These are phyloP conservation scores for Globisporangium lucens DNA, from an alignment of 352 stramenopile species.

Conservation along the genomic window DNA sequence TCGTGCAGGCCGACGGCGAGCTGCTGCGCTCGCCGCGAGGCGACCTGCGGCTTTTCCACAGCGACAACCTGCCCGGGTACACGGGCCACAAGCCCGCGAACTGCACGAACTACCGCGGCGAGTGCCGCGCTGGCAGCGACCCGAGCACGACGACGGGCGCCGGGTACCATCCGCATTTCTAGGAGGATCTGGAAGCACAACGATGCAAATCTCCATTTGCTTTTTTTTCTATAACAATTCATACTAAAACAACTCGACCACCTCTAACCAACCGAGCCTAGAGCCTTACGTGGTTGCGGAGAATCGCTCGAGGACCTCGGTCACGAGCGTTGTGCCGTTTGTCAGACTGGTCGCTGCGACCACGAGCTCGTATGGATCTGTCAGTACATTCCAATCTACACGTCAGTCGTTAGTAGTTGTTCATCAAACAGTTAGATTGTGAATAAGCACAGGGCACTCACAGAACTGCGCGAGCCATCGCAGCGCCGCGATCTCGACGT, in stretches of 20 bases:
- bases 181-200: constrained; percentile 15
- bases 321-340: constrained; percentile 54
- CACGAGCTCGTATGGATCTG: constrained; percentile 64
- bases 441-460: constrained; percentile 23
- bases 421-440: neutral
- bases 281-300: constrained; percentile 22
- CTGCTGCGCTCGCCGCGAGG: constrained; percentile 32
- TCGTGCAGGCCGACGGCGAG: constrained; percentile 51
- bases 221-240: neutral
- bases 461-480: constrained; percentile 69
- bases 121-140: constrained; percentile 61
- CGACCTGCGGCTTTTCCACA: constrained; percentile 71
- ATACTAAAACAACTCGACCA: neutral
- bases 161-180: constrained; percentile 55
- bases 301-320: constrained; percentile 46
- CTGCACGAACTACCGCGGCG: constrained; percentile 76
- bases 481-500: constrained; percentile 69
- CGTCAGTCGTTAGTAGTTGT: neutral
- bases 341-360: constrained; percentile 56
- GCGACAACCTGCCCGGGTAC: constrained; percentile 82
- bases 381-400: constrained; percentile 1
- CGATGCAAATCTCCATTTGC: neutral
- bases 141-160: constrained; percentile 55
- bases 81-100: constrained; percentile 75
- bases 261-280: neutral